Evolutionary conservation across 2,329 filamentous ascomycete species (phyloP).

Genomic region (Xylariaceae sp.): DNA sequence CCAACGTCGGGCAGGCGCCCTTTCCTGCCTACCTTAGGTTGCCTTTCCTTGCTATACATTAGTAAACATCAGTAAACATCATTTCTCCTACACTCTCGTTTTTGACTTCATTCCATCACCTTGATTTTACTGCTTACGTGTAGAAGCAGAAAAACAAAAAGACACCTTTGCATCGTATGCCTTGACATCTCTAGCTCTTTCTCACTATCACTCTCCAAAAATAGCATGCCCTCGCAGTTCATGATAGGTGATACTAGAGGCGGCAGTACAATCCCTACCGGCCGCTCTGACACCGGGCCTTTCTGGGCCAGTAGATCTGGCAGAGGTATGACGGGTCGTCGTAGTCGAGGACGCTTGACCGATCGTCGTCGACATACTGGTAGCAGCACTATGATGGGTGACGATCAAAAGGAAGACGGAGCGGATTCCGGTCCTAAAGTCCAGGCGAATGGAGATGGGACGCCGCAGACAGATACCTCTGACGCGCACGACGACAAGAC

Average conservation of each 20-base stretch:
- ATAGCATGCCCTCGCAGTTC: neutral
- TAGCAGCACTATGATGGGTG: neutral
- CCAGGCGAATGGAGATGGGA: neutral
- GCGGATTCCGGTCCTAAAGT: neutral
- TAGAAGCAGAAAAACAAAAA: neutral
- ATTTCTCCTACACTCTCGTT: neutral
- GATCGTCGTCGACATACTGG: neutral
- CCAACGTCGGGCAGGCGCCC: neutral
- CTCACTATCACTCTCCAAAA: neutral
- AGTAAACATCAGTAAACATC: neutral
- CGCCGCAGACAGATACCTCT: neutral
- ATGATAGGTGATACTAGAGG: neutral
- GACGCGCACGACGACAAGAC: slow-evolving; percentile 8
- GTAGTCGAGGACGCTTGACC: neutral
- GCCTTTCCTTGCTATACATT: neutral
- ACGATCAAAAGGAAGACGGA: neutral
- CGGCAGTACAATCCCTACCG: neutral
- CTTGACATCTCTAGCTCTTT: neutral
- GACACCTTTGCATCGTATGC: neutral
- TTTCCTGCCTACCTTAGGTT: neutral
- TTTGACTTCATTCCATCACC: neutral
- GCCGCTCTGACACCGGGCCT: neutral
- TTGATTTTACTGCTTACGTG: neutral
- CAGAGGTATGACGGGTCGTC: neutral
- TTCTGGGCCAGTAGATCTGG: neutral